A percentile compares a stretch with the other conserved stretches of the same genome.
Evolutionary conservation across 805 yeast genomes (phyloP).

Genomic region (Candida coleopterorum): DNA sequence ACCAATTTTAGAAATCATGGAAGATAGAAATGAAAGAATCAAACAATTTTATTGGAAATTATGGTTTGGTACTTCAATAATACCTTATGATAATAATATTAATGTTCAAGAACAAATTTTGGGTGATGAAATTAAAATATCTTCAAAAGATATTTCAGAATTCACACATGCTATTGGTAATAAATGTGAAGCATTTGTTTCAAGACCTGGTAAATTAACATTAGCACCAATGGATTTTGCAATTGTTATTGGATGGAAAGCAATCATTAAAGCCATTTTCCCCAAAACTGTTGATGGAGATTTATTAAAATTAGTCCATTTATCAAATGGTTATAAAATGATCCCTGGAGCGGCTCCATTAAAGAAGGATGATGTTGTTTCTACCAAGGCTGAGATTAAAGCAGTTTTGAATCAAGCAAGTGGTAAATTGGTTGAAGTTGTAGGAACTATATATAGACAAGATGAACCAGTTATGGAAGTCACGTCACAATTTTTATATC

Average conservation of each 20-base stretch:
- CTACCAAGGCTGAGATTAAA: constrained; percentile 77
- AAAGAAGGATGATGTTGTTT: constrained; percentile 80
- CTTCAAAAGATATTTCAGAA: constrained; percentile 76
- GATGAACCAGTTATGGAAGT: constrained; percentile 87
- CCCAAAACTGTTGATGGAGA: constrained; percentile 96
- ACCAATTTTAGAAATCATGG: constrained; percentile 87
- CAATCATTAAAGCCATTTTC: constrained; percentile 97
- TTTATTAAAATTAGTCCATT: constrained; percentile 85
- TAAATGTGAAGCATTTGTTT: constrained; percentile 92
- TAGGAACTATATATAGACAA: constrained; percentile 79
- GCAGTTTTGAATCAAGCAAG: constrained; percentile 87
- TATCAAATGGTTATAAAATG: constrained; percentile 93
- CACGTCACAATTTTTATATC: constrained; percentile 90
- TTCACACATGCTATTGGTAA: constrained; percentile 97
- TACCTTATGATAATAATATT: constrained; percentile 62
- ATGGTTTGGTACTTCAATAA: constrained; percentile 71
- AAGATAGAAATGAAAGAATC: constrained; percentile 86
- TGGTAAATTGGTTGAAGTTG: constrained; percentile 94
- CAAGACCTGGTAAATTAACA: constrained; percentile 76
- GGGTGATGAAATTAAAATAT: constrained; percentile 65
- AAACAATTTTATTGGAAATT: constrained; percentile 96
- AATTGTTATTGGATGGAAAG: constrained; percentile 97
- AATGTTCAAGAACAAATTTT: constrained; percentile 67
- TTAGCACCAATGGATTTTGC: constrained; percentile 99
- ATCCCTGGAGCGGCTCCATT: constrained; percentile 87